Evolutionary conservation across 345 rosid genomes (phyloP).

Genomic region (rapeseed (Brassica napus)): Da-Ae NC_063446.1:56612001-56612500

Average conservation of each 20-base stretch:
- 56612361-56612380: neutral
- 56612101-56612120: too few species aligned
- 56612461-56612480: neutral
- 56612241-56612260: neutral
- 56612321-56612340: neutral
- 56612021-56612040: too few species aligned
- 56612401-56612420: too few species aligned
- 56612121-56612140: neutral
- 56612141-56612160: neutral
- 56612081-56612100: too few species aligned
- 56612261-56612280: neutral
- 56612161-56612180: neutral
- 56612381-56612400: neutral
- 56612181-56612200: neutral
- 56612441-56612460: neutral
- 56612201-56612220: neutral
- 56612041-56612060: too few species aligned
- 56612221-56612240: neutral
- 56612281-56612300: neutral
- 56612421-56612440: neutral
- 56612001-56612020: too few species aligned
- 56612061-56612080: too few species aligned
- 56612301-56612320: neutral
- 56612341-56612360: neutral
- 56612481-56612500: conserved; percentile 26